Percentiles rank a stretch among this genome's conserved stretches.
Evolutionary conservation across 257 asterid species (phyloP).

Genomic region (Solanum dulcamara): DNA sequence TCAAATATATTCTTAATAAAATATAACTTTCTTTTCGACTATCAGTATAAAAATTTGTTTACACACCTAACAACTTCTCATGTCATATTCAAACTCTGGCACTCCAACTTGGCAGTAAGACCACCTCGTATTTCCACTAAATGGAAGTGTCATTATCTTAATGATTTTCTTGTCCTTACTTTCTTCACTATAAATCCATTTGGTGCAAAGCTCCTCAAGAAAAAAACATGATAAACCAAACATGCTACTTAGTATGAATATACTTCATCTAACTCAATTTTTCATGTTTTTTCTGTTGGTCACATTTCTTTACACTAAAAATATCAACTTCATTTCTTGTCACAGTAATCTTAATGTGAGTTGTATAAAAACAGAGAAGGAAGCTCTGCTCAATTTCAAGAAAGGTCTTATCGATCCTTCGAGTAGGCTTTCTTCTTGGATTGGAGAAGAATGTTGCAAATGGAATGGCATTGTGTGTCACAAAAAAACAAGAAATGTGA

Average conservation of each 20-base stretch:
- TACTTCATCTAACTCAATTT: neutral
- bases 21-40: neutral
- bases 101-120: neutral
- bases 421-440: slow-evolving; percentile 13
- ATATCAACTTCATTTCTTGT: neutral
- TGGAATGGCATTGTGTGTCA: slow-evolving; percentile 20
- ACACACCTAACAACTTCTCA: neutral
- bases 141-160: neutral
- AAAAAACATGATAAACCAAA: neutral
- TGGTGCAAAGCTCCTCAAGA: neutral
- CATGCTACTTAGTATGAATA: neutral
- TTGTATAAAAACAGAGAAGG: slow-evolving; percentile 5
- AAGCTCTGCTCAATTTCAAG: slow-evolving; percentile 8
- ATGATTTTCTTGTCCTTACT: neutral
- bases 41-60: neutral
- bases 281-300: neutral
- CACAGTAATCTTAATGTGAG: neutral
- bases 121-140: too few species aligned
- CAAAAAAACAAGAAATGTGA: slow-evolving; percentile 3
- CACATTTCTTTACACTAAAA: neutral
- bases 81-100: neutral
- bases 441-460: slow-evolving; percentile 13
- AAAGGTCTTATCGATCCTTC: slow-evolving; percentile 3
- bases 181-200: neutral
- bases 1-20: neutral